Conservation (phyloP, 148 eudicot genomes). For the Simmondsia chinensis region DNA sequence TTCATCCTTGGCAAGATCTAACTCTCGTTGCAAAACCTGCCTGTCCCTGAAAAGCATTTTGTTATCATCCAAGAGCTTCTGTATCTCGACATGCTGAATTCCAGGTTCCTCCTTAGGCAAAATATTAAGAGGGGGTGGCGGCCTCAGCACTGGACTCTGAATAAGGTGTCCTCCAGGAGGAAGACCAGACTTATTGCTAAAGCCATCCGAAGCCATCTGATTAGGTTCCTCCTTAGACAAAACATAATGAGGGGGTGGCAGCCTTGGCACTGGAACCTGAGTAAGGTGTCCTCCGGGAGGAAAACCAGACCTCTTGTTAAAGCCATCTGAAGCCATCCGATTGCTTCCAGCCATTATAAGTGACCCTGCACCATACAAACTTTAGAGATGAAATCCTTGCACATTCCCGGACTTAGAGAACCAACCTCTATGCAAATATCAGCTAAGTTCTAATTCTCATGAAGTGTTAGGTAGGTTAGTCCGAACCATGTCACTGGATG, state of each 20-base stretch:
- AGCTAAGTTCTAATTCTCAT: too few species aligned
- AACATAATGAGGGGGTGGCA: too few species aligned
- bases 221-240: too few species aligned
- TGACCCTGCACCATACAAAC: conserved; percentile 7
- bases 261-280: too few species aligned
- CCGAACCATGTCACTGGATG: too few species aligned
- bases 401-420: too few species aligned
- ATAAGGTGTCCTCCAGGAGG: conserved; percentile 39
- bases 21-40: conserved; percentile 62
- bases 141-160: conserved; percentile 48
- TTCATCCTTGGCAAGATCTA: conserved; percentile 73
- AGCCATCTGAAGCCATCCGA: conserved; percentile 66
- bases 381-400: too few species aligned
- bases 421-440: too few species aligned
- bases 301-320: too few species aligned
- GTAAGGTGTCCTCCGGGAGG: too few species aligned
- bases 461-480: too few species aligned
- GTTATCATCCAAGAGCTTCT: conserved; percentile 73
- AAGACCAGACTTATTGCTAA: conserved; percentile 61
- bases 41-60: conserved; percentile 77
- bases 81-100: conserved; percentile 65
- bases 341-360: conserved; percentile 73
- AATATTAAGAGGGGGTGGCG: conserved; percentile 74
- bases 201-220: too few species aligned
- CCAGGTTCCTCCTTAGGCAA: conserved; percentile 89